phyloP scores from a whole-genome alignment of 805 yeast genomes.

The Novakomyces olei region DNA sequence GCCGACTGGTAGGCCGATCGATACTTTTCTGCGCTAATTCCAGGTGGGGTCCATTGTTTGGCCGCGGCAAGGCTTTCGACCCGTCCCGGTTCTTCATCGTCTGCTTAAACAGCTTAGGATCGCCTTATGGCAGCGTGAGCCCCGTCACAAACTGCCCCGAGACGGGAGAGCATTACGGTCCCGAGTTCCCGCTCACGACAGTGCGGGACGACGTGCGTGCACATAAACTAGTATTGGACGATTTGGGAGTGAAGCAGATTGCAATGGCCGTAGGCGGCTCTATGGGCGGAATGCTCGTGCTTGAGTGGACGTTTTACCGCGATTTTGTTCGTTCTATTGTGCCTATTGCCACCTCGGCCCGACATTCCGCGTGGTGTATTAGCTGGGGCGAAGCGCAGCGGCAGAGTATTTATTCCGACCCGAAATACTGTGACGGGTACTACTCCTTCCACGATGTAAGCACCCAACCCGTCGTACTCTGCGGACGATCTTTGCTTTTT shows the following conservation, averaged over 20 bases:
- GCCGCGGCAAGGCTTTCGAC: conserved; percentile 71
- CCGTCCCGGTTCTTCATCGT: conserved; percentile 68
- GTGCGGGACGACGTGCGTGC: conserved; percentile 78
- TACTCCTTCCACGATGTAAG: conserved; percentile 50
- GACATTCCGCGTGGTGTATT: conserved; percentile 96
- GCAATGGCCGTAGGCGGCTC: conserved; percentile 91
- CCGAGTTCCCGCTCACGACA: conserved; percentile 82
- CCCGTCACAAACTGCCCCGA: conserved; percentile 67
- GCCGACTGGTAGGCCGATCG: conserved; percentile 44
- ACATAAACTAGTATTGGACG: conserved; percentile 57
- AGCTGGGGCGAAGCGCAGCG: conserved; percentile 98
- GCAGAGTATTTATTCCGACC: conserved; percentile 87
- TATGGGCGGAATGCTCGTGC: conserved; percentile 94
- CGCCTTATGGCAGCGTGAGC: conserved; percentile 89
- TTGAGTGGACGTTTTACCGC: conserved; percentile 60
- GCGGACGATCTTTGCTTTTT: conserved; percentile 3
- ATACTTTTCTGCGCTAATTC: conserved; percentile 2
- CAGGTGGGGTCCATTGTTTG: conserved; percentile 92
- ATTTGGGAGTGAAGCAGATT: conserved; percentile 51
- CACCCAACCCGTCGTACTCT: no score
- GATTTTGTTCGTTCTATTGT: conserved; percentile 49
- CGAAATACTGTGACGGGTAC: conserved; percentile 78
- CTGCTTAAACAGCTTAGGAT: conserved; percentile 81
- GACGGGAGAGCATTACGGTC: conserved; percentile 64
- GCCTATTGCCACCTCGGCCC: conserved; percentile 80